A percentile compares a stretch with the other conserved stretches of the same genome.
Evolutionary conservation across 1,284 basidiomycete genomes (phyloP).

Genomic region (Megacollybia platyphylla): DNA sequence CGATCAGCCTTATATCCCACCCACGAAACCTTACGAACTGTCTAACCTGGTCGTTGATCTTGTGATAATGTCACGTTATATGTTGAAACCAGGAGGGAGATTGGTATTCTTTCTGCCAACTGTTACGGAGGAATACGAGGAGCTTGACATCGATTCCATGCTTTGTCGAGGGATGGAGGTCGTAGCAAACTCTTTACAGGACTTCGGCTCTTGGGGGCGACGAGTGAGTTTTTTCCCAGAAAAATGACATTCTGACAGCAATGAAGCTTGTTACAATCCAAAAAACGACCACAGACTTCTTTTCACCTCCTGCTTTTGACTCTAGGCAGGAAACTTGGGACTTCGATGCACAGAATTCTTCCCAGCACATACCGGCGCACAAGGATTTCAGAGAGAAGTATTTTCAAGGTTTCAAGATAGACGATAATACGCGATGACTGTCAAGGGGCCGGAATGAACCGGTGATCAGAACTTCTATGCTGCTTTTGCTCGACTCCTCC

Average conservation of each 20-base stretch:
- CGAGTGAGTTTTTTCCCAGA: conserved; percentile 41
- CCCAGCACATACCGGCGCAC: conserved; percentile 51
- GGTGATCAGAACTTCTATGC: no score
- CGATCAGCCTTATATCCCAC: conserved; percentile 68
- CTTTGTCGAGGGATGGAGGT: conserved; percentile 81
- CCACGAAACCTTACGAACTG: conserved; percentile 89
- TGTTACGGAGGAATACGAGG: conserved; percentile 81
- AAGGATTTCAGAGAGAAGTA: conserved; percentile 73
- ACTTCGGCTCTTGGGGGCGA: conserved; percentile 93
- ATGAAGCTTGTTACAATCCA: conserved; percentile 78
- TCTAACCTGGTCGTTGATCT: conserved; percentile 76
- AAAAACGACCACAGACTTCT: conserved; percentile 44
- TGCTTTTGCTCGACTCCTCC: no score
- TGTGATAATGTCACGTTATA: conserved; percentile 70
- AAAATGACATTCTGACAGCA: background rate
- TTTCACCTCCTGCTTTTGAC: conserved; percentile 40
- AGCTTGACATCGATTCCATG: conserved; percentile 67
- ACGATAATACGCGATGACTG: background rate
- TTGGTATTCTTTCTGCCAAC: conserved; percentile 95
- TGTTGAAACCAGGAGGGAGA: conserved; percentile 78
- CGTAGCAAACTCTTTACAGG: conserved; percentile 83
- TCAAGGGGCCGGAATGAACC: no score
- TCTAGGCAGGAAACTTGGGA: conserved; percentile 8
- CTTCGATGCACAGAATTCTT: conserved; percentile 9
- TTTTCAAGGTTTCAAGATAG: conserved; percentile 61